phyloP scores from a whole-genome alignment of 2,329 filamentous ascomycete genomes.

The Chalaropsis ovoidea region DNA sequence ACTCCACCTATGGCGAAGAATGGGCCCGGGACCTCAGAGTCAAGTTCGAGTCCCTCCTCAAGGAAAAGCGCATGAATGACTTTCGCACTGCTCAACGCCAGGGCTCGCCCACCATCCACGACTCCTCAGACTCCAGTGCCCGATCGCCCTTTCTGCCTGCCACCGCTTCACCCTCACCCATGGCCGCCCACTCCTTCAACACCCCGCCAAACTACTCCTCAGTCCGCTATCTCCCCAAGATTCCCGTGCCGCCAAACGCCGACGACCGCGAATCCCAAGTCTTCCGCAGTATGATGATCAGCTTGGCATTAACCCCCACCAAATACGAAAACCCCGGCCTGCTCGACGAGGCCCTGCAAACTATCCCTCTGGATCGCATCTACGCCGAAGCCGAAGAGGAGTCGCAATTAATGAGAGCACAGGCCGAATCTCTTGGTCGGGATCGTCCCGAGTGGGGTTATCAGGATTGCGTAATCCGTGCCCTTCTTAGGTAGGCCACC shows the following conservation, averaged over 20 bases:
- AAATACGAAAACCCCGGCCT: constrained; percentile 96
- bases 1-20: constrained; percentile 51
- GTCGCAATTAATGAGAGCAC: constrained; percentile 72
- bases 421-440: constrained; percentile 77
- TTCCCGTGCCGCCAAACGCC: constrained; percentile 61
- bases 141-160: constrained; percentile 38
- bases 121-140: constrained; percentile 28
- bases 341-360: constrained; percentile 78
- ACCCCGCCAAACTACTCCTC: constrained; percentile 41
- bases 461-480: constrained; percentile 89
- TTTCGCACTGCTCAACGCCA: constrained; percentile 47
- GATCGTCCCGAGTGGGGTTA: constrained; percentile 89
- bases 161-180: constrained; percentile 36
- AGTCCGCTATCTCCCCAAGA: constrained; percentile 42
- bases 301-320: constrained; percentile 74
- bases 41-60: constrained; percentile 78
- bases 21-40: constrained; percentile 70
- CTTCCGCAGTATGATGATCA: constrained; percentile 72
- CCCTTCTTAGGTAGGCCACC: constrained; percentile 60
- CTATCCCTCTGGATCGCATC: constrained; percentile 79
- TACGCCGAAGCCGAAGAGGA: constrained; percentile 94
- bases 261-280: constrained; percentile 58
- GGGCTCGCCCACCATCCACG: constrained; percentile 41
- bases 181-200: constrained; percentile 35
- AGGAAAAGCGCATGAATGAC: constrained; percentile 78